Base-by-base conservation (phyloP, 2,329 filamentous ascomycete genomes). In the Stylonectria norvegica region DNA sequence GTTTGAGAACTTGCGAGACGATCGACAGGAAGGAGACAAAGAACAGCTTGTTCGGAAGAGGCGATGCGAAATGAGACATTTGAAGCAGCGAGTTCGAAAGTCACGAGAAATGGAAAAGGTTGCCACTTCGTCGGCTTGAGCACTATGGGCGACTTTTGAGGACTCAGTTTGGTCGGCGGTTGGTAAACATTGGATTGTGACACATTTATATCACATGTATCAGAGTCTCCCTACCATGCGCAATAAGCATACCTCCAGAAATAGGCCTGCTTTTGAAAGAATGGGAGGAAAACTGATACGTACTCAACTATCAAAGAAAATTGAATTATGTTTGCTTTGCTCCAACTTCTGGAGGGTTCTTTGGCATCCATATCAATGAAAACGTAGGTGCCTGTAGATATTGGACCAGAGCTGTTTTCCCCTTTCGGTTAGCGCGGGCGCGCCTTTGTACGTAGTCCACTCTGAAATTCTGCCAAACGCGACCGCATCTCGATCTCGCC, bases 1-100 rank as follows among this genome's bases (percentile, higher is more conserved):
- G 1, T 68, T 79, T 31, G 75, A 78, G 40, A 64, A 64, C 10
- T 49, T 79, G 28, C 62, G 63, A 2, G 60, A 63, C 11, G 52
- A 60, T 11, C 45, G 52, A 1, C 38, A 52, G 6, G 49, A 29
- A 5, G 57, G 60, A 20, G 49, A 49, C 7, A 49, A 45, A 30
- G 48, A 53, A 16, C 50, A 59, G 31, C 55, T 57, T 14, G 56
- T 52, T 5, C 56, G 50, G 30, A 53, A 50, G 37, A 59, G 60
- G 42, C 53, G 53, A 34, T 50, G 52, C 5, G 63, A 65, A 33
- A 60, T 65, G 45, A 62, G 55, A 34, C 60, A 58, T 40, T 42
- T 65, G 8, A 68, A 67, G 52, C 57, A 60, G 36, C 58, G 63
- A 38, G 56, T 62, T 12, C 56, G 63, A n/a, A 56, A 57, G 20